Evolutionary conservation across 352 stramenopile genomes (phyloP).

Genomic region (Globisporangium polare): DNA sequence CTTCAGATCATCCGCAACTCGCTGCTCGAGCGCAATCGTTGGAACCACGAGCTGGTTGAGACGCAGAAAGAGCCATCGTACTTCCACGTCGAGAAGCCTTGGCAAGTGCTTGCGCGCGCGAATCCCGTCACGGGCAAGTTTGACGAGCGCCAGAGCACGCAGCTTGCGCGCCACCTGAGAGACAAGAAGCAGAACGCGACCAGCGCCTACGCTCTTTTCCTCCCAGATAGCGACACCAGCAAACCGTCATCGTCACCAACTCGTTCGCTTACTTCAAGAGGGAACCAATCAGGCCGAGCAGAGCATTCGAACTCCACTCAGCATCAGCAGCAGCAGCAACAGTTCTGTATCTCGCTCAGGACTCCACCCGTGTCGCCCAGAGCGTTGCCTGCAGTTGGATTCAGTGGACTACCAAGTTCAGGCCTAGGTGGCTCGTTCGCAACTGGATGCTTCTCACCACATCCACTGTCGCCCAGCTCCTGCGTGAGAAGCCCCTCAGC

Average conservation of each 20-base stretch:
- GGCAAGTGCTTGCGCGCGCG: constrained; percentile 30
- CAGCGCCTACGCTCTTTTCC: constrained; percentile 15
- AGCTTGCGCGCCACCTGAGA: constrained; percentile 44
- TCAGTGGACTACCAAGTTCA: neutral
- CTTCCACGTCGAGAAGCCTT: constrained; percentile 49
- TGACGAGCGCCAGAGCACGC: constrained; percentile 24
- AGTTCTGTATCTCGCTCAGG: neutral
- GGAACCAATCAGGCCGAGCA: neutral
- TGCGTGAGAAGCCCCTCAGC: neutral
- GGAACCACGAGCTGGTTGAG: constrained; percentile 36
- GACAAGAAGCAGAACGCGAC: constrained; percentile 36
- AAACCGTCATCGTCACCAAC: neutral
- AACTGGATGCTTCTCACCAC: neutral
- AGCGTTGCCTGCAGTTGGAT: neutral
- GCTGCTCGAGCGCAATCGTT: constrained; percentile 54
- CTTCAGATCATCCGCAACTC: constrained; percentile 41
- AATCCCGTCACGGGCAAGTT: constrained; percentile 18
- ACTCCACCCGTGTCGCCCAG: neutral
- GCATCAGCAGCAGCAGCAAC: constrained; percentile 8
- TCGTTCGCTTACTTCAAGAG: neutral
- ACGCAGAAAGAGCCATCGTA: constrained; percentile 31
- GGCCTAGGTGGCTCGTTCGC: constrained; percentile 16
- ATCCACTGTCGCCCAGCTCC: constrained; percentile 1
- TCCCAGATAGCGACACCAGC: neutral
- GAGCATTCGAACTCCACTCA: constrained; percentile 1